Base-by-base conservation (phyloP, 2,329 filamentous ascomycete genomes). In the Colletotrichum sp. region DNA sequence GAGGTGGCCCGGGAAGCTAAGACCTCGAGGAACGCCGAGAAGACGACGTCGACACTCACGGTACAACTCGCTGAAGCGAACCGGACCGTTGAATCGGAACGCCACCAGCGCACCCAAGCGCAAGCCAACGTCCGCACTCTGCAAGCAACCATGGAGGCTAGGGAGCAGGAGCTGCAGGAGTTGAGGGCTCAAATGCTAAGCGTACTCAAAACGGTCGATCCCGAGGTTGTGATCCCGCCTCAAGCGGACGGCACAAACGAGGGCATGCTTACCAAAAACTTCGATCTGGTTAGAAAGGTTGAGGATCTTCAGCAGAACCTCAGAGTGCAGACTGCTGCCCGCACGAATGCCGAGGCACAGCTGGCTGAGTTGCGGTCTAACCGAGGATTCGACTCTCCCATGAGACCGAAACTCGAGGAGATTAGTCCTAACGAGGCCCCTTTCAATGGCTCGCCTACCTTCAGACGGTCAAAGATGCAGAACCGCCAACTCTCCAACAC, bases 1-100 rank as follows among this genome's bases (percentile, higher is more conserved):
- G 96, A 99, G 84, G 91, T 98, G 70, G 94, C 95, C 66, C 91
- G 96, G 34, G 96, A 98, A 85, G 95, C 96, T 82, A 98, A 98
- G 86, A 92, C 93, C 25, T 97, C 93, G 81, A 93, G 96, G 76
- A 97, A 95, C 82, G 96, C 96, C 6, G 96, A 99, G 85, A 98
- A 98, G 84, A 91, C 93, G 27, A 93, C 95, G 22, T 98, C 95
- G 1, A 94, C 92, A 44, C 91, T 94, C 75, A 95, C 93, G 8
- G 92, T 94, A 27, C 96, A 99, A 82, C 89, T 99, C 32, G 95
- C 96, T 11, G 97, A 99, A 83, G 93, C 93, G 16, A 98, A 98
- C 81, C 92, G 96, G 36, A 97, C 94, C 71, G 91, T 98, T 27
- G 97, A 99, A 80, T 96, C 96, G 2, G 96, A 99, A 84, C 91